phyloP scores from a whole-genome alignment of 305 asterid genomes.

The Salvia sclarea region DNA sequence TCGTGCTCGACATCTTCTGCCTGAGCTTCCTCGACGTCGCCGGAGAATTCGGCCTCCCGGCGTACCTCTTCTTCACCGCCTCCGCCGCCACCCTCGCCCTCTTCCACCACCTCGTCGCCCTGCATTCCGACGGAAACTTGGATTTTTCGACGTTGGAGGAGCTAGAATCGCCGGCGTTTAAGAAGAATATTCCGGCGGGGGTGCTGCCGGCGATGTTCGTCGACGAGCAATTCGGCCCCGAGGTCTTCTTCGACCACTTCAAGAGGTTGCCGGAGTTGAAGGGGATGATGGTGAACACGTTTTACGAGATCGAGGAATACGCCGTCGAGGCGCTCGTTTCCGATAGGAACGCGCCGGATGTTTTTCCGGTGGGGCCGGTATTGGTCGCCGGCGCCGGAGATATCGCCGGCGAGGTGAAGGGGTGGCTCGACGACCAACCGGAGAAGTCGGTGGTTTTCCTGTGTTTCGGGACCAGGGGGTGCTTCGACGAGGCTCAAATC shows the following conservation, averaged over 20 bases:
- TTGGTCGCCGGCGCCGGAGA: too few relatives aligned
- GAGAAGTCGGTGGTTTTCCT: constrained; percentile 55
- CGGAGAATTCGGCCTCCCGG: constrained; percentile 41
- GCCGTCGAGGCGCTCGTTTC: constrained; percentile 32
- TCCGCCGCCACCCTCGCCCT: constrained; percentile 45
- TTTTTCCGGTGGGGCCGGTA: constrained; percentile 58
- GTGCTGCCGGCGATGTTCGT: constrained; percentile 34
- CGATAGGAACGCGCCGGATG: constrained; percentile 21
- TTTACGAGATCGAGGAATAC: constrained; percentile 50
- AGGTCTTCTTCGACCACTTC: constrained; percentile 18
- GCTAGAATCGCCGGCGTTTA: constrained; percentile 32
- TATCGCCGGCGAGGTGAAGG: constrained; percentile 42
- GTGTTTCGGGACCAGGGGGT: constrained; percentile 59
- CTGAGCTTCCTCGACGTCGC: constrained; percentile 44
- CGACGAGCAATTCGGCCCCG: background rate
- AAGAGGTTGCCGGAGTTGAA: constrained; percentile 33
- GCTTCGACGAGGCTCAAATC: constrained; percentile 44
- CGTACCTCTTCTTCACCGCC: constrained; percentile 52
- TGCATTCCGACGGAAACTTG: constrained; percentile 26
- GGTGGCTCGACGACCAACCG: constrained; percentile 62
- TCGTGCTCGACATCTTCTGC: constrained; percentile 63
- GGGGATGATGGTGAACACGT: constrained; percentile 61
- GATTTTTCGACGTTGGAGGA: constrained; percentile 31
- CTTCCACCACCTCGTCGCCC: constrained; percentile 8
- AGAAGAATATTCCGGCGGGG: constrained; percentile 41